A percentile compares a stretch with the other conserved stretches of the same genome.
phyloP scores from a whole-genome alignment of 352 stramenopile genomes.

The Globisporangium emineosum region DNA sequence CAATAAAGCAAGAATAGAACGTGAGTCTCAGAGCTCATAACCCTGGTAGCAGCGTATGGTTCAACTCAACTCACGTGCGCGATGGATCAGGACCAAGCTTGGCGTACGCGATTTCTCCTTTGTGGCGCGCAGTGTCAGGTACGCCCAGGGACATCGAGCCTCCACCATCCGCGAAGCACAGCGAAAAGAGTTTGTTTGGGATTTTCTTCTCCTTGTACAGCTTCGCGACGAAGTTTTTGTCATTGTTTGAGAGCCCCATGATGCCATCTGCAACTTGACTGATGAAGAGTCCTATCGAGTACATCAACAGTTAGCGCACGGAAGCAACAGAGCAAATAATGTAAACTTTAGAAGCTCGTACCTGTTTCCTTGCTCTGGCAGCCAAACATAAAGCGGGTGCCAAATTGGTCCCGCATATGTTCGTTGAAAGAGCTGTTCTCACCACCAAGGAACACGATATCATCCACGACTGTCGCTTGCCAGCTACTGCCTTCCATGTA shows the following conservation, averaged over 20 bases:
- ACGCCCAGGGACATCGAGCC: constrained; percentile 69
- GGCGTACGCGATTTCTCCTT: constrained; percentile 50
- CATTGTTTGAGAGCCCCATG: constrained; percentile 76
- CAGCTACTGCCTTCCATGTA: constrained; percentile 88
- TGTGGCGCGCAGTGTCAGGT: constrained; percentile 45
- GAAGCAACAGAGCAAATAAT: not conserved
- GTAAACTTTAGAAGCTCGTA: constrained; percentile 5
- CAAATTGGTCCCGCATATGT: constrained; percentile 52
- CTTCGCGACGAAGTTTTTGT: constrained; percentile 73
- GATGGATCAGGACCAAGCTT: constrained; percentile 37
- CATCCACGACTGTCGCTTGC: constrained; percentile 75
- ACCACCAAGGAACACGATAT: constrained; percentile 76
- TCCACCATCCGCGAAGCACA: constrained; percentile 72
- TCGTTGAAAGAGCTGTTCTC: constrained; percentile 45
- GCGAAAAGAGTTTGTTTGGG: constrained; percentile 65
- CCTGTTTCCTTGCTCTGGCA: constrained; percentile 75
- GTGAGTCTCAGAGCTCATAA: not conserved
- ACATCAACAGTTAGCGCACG: not conserved
- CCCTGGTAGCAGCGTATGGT: not conserved
- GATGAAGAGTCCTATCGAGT: constrained; percentile 58
- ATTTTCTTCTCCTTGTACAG: constrained; percentile 81
- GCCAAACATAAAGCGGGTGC: constrained; percentile 79
- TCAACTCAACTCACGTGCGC: constrained; percentile 20
- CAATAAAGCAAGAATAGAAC: not conserved
- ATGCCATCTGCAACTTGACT: constrained; percentile 81